Percentiles rank a stretch among this genome's conserved stretches.
These are phyloP conservation scores for Myriangium duriaei DNA, from an alignment of 2,329 filamentous ascomycete species.

Conservation along the genomic window DNA sequence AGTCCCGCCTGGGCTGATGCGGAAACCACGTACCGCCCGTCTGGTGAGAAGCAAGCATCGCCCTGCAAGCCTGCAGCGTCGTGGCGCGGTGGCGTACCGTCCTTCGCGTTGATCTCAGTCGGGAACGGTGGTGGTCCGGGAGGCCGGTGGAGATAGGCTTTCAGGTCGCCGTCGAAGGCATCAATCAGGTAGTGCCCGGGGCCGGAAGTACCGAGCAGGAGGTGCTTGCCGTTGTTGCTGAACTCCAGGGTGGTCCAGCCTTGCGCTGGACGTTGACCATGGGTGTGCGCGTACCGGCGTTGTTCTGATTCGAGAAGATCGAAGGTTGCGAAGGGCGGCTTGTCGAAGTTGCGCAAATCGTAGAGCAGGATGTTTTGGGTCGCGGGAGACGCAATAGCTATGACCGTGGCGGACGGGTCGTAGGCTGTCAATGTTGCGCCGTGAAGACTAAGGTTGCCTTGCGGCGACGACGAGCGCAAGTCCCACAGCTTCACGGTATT, in stretches of 20 bases:
- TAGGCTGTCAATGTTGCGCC: conserved; percentile 75
- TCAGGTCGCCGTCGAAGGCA: conserved; percentile 67
- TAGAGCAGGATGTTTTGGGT: conserved; percentile 77
- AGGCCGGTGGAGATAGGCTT: conserved; percentile 23
- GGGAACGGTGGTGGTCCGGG: conserved; percentile 13
- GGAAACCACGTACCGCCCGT: conserved; percentile 78
- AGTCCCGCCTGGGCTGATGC: conserved; percentile 61
- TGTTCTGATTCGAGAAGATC: conserved; percentile 61
- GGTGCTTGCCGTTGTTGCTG: conserved; percentile 82
- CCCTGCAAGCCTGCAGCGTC: conserved; percentile 35
- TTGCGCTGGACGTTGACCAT: conserved; percentile 32
- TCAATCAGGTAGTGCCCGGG: conserved; percentile 86
- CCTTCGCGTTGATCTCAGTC: conserved; percentile 9
- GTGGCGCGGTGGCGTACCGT: conserved; percentile 11
- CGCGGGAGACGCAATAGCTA: conserved; percentile 73
- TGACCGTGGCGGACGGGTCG: conserved; percentile 83
- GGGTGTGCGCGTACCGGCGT: conserved; percentile 37
- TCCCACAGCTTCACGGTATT: conserved; percentile 90
- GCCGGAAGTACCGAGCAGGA: conserved; percentile 74
- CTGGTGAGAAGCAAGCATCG: conserved; percentile 79
- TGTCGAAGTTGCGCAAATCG: conserved; percentile 87
- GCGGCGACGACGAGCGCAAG: conserved; percentile 63
- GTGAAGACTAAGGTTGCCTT: conserved; percentile 68
- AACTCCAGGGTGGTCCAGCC: conserved; percentile 91
- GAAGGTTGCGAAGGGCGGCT: conserved; percentile 75